These are phyloP conservation scores for Syncephalastrum racemosum DNA, from an alignment of 371 early-diverging fungal species.

Conservation along the genomic window DNA sequence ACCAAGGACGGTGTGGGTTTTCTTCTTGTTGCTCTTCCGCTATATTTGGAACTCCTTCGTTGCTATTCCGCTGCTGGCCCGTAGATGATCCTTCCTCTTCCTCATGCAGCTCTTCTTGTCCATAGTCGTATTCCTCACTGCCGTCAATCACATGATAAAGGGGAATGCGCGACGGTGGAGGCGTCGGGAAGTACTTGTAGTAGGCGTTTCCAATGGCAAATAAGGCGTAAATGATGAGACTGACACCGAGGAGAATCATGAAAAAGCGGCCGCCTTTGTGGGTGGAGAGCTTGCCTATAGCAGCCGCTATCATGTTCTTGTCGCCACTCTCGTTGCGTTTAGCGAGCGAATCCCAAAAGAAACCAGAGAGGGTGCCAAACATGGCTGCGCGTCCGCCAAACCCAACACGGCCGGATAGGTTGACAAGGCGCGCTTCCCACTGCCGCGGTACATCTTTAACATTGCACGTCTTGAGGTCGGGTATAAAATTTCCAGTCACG, in stretches of 20 bases:
- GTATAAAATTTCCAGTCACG: slow-evolving; percentile 35
- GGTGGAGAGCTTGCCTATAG: slow-evolving; percentile 32
- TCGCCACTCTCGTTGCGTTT: slow-evolving; percentile 32
- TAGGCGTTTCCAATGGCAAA: slow-evolving; percentile 45
- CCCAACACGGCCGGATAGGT: slow-evolving; percentile 39
- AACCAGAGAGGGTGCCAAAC: slow-evolving; percentile 43
- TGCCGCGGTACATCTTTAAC: slow-evolving; percentile 22
- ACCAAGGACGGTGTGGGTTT: too few relatives aligned
- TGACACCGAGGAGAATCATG: slow-evolving; percentile 37
- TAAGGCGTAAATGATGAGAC: slow-evolving; percentile 40
- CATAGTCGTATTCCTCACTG: slow-evolving; percentile 8
- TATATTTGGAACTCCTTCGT: too few relatives aligned
- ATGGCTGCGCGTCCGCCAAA: slow-evolving; percentile 43
- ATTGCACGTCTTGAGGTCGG: slow-evolving; percentile 29
- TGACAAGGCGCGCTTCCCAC: slow-evolving; percentile 34
- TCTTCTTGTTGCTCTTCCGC: too few relatives aligned
- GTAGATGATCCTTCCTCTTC: background rate
- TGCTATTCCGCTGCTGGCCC: too few relatives aligned
- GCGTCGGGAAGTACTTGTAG: slow-evolving; percentile 50
- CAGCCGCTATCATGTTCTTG: slow-evolving; percentile 39
- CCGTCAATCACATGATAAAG: slow-evolving; percentile 16
- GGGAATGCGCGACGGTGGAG: slow-evolving; percentile 36
- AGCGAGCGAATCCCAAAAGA: slow-evolving; percentile 47
- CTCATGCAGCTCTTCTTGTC: background rate
- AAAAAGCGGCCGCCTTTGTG: slow-evolving; percentile 35